Percentiles rank a stretch among this genome's conserved stretches.
Conservation (phyloP, 2,329 filamentous ascomycete species). For the Trichoderma sp. region DNA sequence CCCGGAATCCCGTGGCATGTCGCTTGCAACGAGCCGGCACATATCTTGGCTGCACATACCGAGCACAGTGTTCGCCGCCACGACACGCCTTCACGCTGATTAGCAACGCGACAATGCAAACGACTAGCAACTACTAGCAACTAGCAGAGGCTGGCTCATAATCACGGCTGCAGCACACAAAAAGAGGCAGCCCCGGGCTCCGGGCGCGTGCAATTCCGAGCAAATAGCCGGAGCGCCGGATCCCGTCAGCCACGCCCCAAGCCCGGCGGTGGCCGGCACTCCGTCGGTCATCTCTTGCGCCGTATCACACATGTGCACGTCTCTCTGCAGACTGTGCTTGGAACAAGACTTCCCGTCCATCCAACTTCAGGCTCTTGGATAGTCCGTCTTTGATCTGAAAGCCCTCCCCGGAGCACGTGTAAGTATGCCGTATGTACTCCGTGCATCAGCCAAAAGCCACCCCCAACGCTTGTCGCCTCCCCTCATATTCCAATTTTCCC, state of each 20-base stretch:
- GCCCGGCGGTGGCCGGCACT: slow-evolving; percentile 10
- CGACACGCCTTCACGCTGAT: not conserved
- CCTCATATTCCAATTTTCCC: not conserved
- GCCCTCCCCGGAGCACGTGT: not conserved
- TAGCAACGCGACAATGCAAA: not conserved
- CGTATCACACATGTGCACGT: not conserved
- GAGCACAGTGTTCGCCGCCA: not conserved
- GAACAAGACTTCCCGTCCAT: not conserved
- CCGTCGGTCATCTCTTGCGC: not conserved
- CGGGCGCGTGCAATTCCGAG: slow-evolving; percentile 14
- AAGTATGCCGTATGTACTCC: not conserved
- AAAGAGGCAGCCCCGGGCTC: slow-evolving; percentile 1
- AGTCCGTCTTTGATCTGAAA: not conserved
- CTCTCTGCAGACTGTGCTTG: not conserved
- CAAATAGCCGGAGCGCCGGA: slow-evolving; percentile 15
- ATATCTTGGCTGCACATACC: not conserved
- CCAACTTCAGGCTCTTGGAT: not conserved
- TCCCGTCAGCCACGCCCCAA: slow-evolving; percentile 2
- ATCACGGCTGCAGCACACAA: not conserved
- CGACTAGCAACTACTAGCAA: not conserved
- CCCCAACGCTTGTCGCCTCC: not conserved
- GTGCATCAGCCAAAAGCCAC: not conserved
- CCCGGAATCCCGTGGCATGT: not conserved
- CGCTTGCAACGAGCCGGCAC: not conserved
- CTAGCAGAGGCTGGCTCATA: not conserved